Evolutionary conservation across 148 eudicot species (phyloP).

Genomic region (Rhododendron ovatum): DNA sequence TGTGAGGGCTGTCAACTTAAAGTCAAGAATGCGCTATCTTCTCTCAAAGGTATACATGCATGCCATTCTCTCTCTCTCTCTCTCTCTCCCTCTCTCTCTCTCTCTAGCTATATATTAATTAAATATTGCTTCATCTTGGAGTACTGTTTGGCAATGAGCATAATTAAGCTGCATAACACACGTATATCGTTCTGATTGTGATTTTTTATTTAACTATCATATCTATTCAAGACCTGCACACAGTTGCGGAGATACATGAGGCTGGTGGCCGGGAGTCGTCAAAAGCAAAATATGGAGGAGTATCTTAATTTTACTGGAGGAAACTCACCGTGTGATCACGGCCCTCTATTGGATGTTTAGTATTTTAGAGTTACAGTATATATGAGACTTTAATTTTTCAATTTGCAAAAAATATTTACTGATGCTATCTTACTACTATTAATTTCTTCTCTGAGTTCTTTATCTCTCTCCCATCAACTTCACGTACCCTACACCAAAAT

Average conservation of each 20-base stretch:
- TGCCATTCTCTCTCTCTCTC: background rate
- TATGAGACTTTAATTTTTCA: background rate
- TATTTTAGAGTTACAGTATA: background rate
- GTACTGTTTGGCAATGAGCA: background rate
- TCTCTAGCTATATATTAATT: too few relatives aligned
- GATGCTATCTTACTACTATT: background rate
- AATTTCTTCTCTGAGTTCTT: too few relatives aligned
- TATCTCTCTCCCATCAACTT: background rate
- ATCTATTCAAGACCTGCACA: too few relatives aligned
- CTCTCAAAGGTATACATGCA: conserved; percentile 48
- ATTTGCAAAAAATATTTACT: background rate
- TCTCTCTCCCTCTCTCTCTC: background rate
- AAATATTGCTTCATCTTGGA: background rate
- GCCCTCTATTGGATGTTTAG: background rate
- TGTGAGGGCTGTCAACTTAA: conserved; percentile 69
- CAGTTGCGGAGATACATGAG: too few relatives aligned
- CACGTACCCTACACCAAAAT: too few relatives aligned
- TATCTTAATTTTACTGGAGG: too few relatives aligned
- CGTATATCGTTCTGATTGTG: background rate
- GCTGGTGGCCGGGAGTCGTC: too few relatives aligned
- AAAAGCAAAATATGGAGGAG: too few relatives aligned
- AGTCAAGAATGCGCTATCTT: conserved; percentile 56
- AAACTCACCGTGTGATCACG: background rate
- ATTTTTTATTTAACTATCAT: too few relatives aligned
- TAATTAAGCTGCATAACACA: background rate